These are phyloP conservation scores for Gilbertella persicaria DNA, from an alignment of 371 early-diverging fungal species.

Conservation along the genomic window DNA sequence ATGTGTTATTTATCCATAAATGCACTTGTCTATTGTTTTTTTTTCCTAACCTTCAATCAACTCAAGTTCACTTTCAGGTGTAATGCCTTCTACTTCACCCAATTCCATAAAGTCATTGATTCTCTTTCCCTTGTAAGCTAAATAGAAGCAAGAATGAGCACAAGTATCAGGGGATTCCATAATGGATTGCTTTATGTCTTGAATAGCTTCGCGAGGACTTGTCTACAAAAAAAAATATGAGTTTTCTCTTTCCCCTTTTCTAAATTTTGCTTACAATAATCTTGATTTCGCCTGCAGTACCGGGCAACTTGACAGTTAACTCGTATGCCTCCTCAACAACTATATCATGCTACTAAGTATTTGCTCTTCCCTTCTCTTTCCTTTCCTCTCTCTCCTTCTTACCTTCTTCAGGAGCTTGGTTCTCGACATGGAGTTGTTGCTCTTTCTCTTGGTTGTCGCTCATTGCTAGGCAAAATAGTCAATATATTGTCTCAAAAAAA, in stretches of 20 bases:
- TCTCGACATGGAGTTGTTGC: constrained; percentile 10
- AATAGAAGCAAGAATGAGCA: constrained; percentile 88
- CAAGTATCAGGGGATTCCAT: constrained; percentile 86
- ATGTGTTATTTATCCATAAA: background rate
- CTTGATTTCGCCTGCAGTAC: constrained; percentile 52
- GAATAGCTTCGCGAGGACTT: constrained; percentile 75
- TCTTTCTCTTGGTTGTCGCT: constrained; percentile 15
- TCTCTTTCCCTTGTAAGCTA: constrained; percentile 70
- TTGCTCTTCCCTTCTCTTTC: background rate
- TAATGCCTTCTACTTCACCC: constrained; percentile 76
- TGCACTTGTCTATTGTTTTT: no score
- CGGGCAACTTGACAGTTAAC: constrained; percentile 61
- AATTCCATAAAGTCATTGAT: constrained; percentile 77
- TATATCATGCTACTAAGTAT: background rate
- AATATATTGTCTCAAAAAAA: background rate
- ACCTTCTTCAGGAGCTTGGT: constrained; percentile 22
- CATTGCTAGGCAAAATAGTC: background rate
- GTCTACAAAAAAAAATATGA: constrained; percentile 37
- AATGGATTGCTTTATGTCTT: constrained; percentile 86
- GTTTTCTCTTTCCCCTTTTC: background rate
- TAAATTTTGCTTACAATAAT: constrained; percentile 43
- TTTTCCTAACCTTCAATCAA: constrained; percentile 83
- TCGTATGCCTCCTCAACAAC: constrained; percentile 59
- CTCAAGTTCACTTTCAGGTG: constrained; percentile 64
- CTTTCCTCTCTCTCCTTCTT: background rate